Evolutionary conservation across 225 moss, liverwort and hornwort genomes (phyloP).

Genomic region (Polytrichum formosum): DNA sequence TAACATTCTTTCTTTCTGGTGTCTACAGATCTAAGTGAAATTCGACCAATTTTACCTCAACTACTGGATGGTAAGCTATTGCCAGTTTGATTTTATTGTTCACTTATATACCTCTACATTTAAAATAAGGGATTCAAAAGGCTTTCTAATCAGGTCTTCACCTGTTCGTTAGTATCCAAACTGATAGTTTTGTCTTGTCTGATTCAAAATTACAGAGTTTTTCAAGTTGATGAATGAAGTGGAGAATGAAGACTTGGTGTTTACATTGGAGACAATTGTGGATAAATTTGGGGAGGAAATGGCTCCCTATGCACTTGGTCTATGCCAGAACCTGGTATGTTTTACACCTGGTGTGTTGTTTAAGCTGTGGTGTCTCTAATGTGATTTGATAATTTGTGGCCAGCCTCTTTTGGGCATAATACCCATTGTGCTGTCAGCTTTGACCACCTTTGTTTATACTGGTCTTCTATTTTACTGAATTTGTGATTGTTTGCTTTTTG

Average conservation of each 20-base stretch:
- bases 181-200: too few species aligned
- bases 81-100: background rate
- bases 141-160: too few species aligned
- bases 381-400: too few species aligned
- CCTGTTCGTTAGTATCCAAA: too few species aligned
- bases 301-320: slow-evolving; percentile 98
- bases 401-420: background rate
- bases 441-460: background rate
- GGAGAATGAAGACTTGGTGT: slow-evolving; percentile 98
- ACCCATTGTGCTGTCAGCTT: background rate
- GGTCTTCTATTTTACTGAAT: background rate
- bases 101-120: background rate
- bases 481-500: background rate
- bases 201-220: slow-evolving; percentile 52
- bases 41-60: slow-evolving; percentile 91
- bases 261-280: slow-evolving; percentile 95
- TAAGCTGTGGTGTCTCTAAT: background rate
- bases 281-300: slow-evolving; percentile 99
- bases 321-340: slow-evolving; percentile 94
- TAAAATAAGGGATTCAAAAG: too few species aligned
- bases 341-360: background rate
- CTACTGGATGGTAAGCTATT: slow-evolving; percentile 77
- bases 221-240: slow-evolving; percentile 99
- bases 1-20: background rate
- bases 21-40: slow-evolving; percentile 76